These are phyloP conservation scores for Ceratobasidium sp. DNA, from an alignment of 1,284 basidiomycete genomes.

Conservation along the genomic window DNA sequence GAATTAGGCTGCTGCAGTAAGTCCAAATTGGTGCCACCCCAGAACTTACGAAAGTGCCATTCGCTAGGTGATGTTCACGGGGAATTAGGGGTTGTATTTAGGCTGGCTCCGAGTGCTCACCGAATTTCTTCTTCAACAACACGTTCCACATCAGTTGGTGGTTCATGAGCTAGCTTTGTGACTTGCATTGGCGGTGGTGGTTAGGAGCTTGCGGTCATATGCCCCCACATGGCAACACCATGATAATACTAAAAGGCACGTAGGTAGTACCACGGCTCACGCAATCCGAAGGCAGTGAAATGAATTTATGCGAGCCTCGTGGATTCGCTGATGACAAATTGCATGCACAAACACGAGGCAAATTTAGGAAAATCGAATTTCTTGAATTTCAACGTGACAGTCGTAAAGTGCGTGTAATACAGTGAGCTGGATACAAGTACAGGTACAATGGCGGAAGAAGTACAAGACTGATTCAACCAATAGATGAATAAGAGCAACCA, in stretches of 20 bases:
- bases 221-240: neutral
- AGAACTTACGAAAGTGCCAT: constrained; percentile 73
- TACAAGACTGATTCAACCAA: constrained; percentile 43
- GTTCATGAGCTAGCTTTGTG: constrained; percentile 44
- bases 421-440: constrained; percentile 26
- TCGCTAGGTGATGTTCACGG: constrained; percentile 56
- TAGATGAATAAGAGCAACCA: constrained; percentile 50
- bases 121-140: constrained; percentile 70
- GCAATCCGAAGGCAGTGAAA: too few species aligned
- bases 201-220: too few species aligned
- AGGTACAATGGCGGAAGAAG: constrained; percentile 2
- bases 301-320: too few species aligned
- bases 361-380: constrained; percentile 12
- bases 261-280: neutral
- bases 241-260: neutral
- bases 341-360: neutral
- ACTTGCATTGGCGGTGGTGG: constrained; percentile 1
- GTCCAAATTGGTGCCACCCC: neutral
- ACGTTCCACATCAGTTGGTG: constrained; percentile 61
- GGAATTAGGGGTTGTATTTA: constrained; percentile 19
- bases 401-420: constrained; percentile 8
- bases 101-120: constrained; percentile 50
- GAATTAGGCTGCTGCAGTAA: constrained; percentile 21
- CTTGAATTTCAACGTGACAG: constrained; percentile 24
- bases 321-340: too few species aligned